phyloP scores from a whole-genome alignment of 2,329 filamentous ascomycete species.

The Neopestalotiopsis clavispora region DNA sequence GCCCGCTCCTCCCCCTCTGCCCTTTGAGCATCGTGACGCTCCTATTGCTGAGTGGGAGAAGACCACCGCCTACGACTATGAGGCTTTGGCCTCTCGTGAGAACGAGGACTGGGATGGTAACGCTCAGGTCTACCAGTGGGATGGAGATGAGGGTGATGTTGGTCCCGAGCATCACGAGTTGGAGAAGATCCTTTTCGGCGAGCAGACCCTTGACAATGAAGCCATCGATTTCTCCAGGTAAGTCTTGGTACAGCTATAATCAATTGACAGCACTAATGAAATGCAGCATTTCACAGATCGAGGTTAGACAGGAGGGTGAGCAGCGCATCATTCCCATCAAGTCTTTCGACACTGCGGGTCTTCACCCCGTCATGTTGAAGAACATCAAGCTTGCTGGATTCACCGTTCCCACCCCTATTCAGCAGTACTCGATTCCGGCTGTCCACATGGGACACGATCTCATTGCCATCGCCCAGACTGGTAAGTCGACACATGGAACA shows the following conservation, averaged over 20 bases:
- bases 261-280: constrained; percentile 17
- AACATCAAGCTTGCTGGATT: constrained; percentile 81
- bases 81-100: constrained; percentile 30
- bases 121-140: constrained; percentile 80
- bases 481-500: constrained; percentile 52
- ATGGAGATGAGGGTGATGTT: constrained; percentile 84
- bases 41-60: constrained; percentile 50
- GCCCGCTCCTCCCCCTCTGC: constrained; percentile 16
- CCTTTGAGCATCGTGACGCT: constrained; percentile 16
- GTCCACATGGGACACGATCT: constrained; percentile 79
- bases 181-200: constrained; percentile 77
- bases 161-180: constrained; percentile 73
- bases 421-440: constrained; percentile 82
- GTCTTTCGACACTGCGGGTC: constrained; percentile 74
- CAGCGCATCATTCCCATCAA: constrained; percentile 55
- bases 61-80: constrained; percentile 52
- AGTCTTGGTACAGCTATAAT: constrained; percentile 31
- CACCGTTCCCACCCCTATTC: constrained; percentile 79
- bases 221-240: constrained; percentile 71
- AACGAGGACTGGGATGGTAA: constrained; percentile 53
- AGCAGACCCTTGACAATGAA: constrained; percentile 45
- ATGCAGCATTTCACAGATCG: constrained; percentile 57
- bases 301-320: constrained; percentile 62
- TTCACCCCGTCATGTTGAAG: constrained; percentile 82
- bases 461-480: constrained; percentile 90